Evolutionary conservation across 768 basidiomycete genomes (phyloP), one percentile per base, ranked within the genome.

Genomic region (Hygrophoropsis aurantiaca): DNA sequence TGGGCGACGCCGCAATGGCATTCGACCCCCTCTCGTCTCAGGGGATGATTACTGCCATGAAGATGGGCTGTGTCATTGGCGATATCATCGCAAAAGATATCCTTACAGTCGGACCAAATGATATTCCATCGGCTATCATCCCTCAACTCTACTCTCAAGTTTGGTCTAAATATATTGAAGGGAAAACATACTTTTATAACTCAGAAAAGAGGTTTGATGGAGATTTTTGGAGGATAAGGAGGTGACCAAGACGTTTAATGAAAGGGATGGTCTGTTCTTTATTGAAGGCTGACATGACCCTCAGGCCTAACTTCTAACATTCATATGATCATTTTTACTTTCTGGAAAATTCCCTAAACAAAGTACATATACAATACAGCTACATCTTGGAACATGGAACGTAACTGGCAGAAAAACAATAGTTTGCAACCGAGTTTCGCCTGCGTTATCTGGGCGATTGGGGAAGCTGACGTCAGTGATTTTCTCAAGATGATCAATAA

Each of bases 21-120:
- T 71, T 69, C 48, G 70, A 71, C 46, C 70, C 70, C 7, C 61
- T 71, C 7, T 71, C 69, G 8, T 70, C 69, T 11, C 70, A 70
- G 45, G 70, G 70, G 15, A 70, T 71, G 52, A 67, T 70, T 41
- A 70, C 69, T 10, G 62, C 67, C 0, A 52, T 71, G 38, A 57
- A 66, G 26, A 49, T 55, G 45, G 68, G 69, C 7, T 50, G 50
- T 27, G 51, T 58, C 20, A 32, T 66, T 9, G 69, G 67, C 26
- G 16, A 38, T 37, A 27, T 27, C 21, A 44, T 49, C 27, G 48
- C 42, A 10, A 34, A 49, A 30, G 18, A 43, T 16, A 24, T 47
- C 18, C 5, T 24, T 3, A 33, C 30, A 3, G 13, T 24, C 1
- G 39, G 39, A 16, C 26, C 19, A 13, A 35, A 24, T 3, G 44